A percentile compares a stretch with the other conserved stretches of the same genome.
Evolutionary conservation across 169 alveolate genomes (phyloP).

Genomic region (Ichthyophthirius multifiliis): DNA sequence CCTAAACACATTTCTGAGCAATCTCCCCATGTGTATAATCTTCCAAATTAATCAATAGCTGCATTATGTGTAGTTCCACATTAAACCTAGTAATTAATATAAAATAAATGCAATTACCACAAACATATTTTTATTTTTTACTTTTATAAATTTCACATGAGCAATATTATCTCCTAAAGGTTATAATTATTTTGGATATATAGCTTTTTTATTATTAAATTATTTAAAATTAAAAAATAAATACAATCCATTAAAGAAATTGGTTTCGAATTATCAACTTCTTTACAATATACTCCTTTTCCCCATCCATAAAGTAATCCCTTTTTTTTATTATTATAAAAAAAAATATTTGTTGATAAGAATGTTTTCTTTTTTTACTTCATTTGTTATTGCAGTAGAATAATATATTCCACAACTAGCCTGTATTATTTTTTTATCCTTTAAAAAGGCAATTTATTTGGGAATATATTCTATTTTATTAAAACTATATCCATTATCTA

Average conservation of each 20-base stretch:
- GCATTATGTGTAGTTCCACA: constrained; percentile 43
- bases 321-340: neutral
- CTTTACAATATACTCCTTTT: constrained; percentile 44
- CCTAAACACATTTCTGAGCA: constrained; percentile 42
- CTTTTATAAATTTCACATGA: constrained; percentile 28
- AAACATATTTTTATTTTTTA: constrained; percentile 10
- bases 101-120: neutral
- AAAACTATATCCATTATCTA: constrained; percentile 13
- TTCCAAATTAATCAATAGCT: constrained; percentile 19
- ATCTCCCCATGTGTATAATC: constrained; percentile 47
- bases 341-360: neutral
- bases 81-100: too few relatives aligned
- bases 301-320: constrained; percentile 49
- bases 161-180: constrained; percentile 17
- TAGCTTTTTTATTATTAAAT: neutral
- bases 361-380: neutral
- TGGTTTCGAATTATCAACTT: too few relatives aligned
- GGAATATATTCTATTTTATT: constrained; percentile 11
- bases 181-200: neutral
- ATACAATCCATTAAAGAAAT: neutral
- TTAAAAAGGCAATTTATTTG: neutral
- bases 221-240: neutral
- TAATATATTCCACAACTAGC: constrained; percentile 31
- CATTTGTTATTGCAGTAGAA: neutral
- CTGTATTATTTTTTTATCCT: neutral